Evolutionary conservation across 768 basidiomycete species (phyloP), one percentile per base, ranked within the genome.

Genomic region (Psilocybe sp.): DNA sequence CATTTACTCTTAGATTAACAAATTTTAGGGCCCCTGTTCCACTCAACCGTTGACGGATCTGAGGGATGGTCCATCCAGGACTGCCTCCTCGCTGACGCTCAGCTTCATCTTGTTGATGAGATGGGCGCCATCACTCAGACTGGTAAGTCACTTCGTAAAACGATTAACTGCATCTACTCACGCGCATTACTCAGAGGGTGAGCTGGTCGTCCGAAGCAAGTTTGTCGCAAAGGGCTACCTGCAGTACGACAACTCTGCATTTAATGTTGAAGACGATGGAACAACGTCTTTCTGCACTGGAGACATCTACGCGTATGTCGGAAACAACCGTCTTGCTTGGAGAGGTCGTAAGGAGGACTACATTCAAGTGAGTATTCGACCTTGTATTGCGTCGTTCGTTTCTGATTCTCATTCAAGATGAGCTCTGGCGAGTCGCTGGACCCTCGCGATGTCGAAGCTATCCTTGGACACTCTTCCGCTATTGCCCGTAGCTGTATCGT

Each of bases 311-410:
- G 52, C 51, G 3, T 54, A 56, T 20, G 54, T 57, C 19, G 55
- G 14, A 1, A 56, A 56, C 11, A 46, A 60, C 19, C 58, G 62
- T 7, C 32, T 68, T 7, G 54, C 60, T 20, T 70, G 69, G 69
- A 62, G 60, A 16, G 69, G 69, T 14, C 63, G 69, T 10, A 69
- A 64, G 41, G 66, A 67, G 23, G 69, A 70, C 44, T 70, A 62
- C 33, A 64, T 70, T 28, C 60, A 64, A 46, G 69, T 66, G 12
- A 15, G 60, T 48, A 13, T 33, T 11, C 10, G 34, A 40, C 11
- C 12, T 43, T 34, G 23, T 15, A 3, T 4, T 48, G 19, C 8
- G 36, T 39, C 14, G n/a, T 19, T 40, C 4, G 37, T 32, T 49
- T 54, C 13, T 53, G 18, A 14, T 46, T 19, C n/a, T 32, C 1